Evolutionary conservation across 768 basidiomycete species (phyloP).

Genomic region (Leccinum rimulosum): DNA sequence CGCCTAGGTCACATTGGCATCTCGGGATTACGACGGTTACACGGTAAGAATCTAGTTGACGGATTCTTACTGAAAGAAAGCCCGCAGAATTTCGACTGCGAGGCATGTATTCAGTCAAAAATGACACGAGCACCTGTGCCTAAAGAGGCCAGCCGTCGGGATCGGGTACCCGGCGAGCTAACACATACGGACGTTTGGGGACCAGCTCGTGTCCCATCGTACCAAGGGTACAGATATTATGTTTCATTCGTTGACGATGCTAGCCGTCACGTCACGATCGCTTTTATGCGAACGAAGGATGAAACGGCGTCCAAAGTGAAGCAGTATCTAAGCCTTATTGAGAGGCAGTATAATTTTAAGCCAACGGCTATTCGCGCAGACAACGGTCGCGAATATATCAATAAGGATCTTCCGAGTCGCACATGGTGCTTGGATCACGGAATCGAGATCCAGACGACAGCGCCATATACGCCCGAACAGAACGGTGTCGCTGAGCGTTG

Average conservation of each 20-base stretch:
- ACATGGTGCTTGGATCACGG: slow-evolving; percentile 24
- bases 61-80: not conserved
- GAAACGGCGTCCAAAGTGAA: not conserved
- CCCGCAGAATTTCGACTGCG: not conserved
- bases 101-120: not conserved
- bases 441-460: slow-evolving; percentile 12
- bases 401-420: slow-evolving; percentile 18
- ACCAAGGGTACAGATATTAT: not conserved
- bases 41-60: not conserved
- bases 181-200: not conserved
- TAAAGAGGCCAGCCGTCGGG: not conserved
- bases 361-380: slow-evolving; percentile 22
- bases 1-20: not conserved
- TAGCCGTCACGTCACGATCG: not conserved
- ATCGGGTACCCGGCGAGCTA: not conserved
- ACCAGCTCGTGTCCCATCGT: not conserved
- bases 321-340: not conserved
- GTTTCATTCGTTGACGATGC: not conserved
- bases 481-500: slow-evolving; percentile 38
- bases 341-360: not conserved
- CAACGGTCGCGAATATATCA: slow-evolving; percentile 34
- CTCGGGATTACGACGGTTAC: not conserved
- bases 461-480: slow-evolving; percentile 34
- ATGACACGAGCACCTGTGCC: not conserved
- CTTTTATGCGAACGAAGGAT: not conserved